These are phyloP conservation scores for Blastobotrys petasosporus DNA, from an alignment of 1,139 yeast genomes.

Conservation along the genomic window DNA sequence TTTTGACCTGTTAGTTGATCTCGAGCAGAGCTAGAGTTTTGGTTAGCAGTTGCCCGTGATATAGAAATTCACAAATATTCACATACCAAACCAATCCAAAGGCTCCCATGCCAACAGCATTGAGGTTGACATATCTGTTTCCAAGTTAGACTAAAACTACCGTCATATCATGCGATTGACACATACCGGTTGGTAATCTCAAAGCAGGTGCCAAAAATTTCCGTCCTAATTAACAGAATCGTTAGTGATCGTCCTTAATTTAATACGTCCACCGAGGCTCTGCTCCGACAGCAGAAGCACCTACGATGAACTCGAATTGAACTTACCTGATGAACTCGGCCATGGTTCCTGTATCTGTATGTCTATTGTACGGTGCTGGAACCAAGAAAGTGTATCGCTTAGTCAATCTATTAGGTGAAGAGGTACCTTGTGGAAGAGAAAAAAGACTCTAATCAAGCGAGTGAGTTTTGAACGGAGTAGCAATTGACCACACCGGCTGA, in stretches of 20 bases:
- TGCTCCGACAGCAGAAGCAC: background rate
- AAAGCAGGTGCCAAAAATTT: constrained; percentile 44
- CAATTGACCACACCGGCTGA: background rate
- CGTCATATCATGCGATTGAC: background rate
- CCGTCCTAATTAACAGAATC: constrained; percentile 36
- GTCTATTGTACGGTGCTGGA: background rate
- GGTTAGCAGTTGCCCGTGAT: background rate
- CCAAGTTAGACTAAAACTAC: background rate
- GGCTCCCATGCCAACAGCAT: constrained; percentile 99
- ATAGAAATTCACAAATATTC: background rate
- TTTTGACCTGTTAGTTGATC: constrained; percentile 87
- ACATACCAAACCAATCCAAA: constrained; percentile 81
- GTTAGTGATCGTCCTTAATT: constrained; percentile 1
- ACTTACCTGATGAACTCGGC: constrained; percentile 29
- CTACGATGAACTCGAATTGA: background rate
- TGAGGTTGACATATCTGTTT: constrained; percentile 72
- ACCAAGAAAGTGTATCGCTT: background rate
- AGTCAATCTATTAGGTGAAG: too few relatives aligned
- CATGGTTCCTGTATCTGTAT: constrained; percentile 17
- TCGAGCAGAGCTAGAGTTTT: constrained; percentile 57
- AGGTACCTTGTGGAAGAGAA: too few relatives aligned
- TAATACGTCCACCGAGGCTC: background rate
- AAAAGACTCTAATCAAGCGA: too few relatives aligned
- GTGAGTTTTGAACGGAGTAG: too few relatives aligned
- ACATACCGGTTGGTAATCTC: constrained; percentile 65